These are phyloP conservation scores for Coprinellus micaceus DNA, from an alignment of 768 basidiomycete species.

Conservation along the genomic window DNA sequence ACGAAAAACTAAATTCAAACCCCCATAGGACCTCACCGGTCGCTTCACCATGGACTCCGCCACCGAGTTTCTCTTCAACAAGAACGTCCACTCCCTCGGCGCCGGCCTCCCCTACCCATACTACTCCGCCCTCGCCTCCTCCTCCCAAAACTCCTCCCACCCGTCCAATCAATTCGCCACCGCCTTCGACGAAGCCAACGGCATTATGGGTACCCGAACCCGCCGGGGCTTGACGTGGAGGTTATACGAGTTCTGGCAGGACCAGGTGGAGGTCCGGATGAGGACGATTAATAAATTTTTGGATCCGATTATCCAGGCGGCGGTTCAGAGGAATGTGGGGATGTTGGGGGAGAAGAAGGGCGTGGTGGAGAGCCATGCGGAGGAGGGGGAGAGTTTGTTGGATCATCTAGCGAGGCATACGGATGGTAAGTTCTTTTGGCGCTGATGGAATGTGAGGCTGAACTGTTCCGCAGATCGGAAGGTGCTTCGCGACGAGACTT, in stretches of 20 bases:
- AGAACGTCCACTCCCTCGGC: constrained; percentile 46
- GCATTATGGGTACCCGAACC: background rate
- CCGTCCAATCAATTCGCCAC: constrained; percentile 16
- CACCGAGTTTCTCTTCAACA: constrained; percentile 57
- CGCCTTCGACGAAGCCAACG: constrained; percentile 47
- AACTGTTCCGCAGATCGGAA: constrained; percentile 17
- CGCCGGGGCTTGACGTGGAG: constrained; percentile 37
- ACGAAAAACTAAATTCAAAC: no score
- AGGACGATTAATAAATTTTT: constrained; percentile 45
- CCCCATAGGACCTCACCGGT: constrained; percentile 35
- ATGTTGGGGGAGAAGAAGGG: background rate
- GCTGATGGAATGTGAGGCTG: constrained; percentile 14
- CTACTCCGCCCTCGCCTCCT: constrained; percentile 4
- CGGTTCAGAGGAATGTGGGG: constrained; percentile 34
- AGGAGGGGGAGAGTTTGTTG: constrained; percentile 42
- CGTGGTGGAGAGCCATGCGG: constrained; percentile 16
- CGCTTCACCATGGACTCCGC: constrained; percentile 64
- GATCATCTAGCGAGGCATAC: constrained; percentile 27
- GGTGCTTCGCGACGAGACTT: constrained; percentile 39
- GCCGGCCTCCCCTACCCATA: constrained; percentile 48
- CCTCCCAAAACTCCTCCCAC: constrained; percentile 2
- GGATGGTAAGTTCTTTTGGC: constrained; percentile 17
- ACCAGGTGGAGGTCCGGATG: constrained; percentile 41
- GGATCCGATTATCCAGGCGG: constrained; percentile 46
- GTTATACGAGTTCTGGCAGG: constrained; percentile 48